phyloP scores from a whole-genome alignment of 164 flowering plant species.

The Aristolochia fimbriata region DNA sequence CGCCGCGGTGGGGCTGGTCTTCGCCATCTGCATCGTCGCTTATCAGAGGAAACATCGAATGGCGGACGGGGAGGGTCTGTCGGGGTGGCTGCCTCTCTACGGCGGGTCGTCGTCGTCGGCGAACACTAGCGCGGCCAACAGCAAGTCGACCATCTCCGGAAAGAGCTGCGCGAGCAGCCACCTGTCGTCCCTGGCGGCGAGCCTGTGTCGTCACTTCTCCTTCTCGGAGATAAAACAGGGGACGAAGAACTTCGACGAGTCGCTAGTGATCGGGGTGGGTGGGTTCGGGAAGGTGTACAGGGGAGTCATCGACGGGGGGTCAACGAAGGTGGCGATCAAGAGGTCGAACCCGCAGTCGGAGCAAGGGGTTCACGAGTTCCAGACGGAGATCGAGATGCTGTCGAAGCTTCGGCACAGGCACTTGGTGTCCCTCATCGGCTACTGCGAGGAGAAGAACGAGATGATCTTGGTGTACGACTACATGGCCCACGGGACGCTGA shows the following conservation, averaged over 20 bases:
- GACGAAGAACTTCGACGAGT: constrained; percentile 46
- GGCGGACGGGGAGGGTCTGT: constrained; percentile 3
- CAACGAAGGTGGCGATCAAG: constrained; percentile 47
- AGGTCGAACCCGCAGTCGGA: constrained; percentile 63
- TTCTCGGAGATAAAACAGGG: constrained; percentile 35
- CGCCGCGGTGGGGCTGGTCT: constrained; percentile 36
- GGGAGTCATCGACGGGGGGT: constrained; percentile 40
- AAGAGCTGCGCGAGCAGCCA: constrained; percentile 28
- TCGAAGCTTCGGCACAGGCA: constrained; percentile 16
- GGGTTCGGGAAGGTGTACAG: constrained; percentile 65
- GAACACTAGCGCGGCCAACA: background rate
- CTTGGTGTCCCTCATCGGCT: constrained; percentile 15
- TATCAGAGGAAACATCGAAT: constrained; percentile 11
- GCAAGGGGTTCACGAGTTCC: constrained; percentile 54
- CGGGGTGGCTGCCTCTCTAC: constrained; percentile 43
- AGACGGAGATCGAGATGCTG: constrained; percentile 34
- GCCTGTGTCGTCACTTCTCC: constrained; percentile 42
- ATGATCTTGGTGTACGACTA: constrained; percentile 25
- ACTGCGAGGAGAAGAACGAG: constrained; percentile 16
- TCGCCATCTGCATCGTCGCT: constrained; percentile 22
- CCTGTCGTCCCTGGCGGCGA: constrained; percentile 25
- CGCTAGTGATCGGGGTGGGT: constrained; percentile 53
- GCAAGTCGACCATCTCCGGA: constrained; percentile 31
- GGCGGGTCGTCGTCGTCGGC: constrained; percentile 20
- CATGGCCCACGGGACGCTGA: constrained; percentile 22